Evolutionary conservation across 768 basidiomycete genomes (phyloP).

Genomic region (Collybia nuda): DNA sequence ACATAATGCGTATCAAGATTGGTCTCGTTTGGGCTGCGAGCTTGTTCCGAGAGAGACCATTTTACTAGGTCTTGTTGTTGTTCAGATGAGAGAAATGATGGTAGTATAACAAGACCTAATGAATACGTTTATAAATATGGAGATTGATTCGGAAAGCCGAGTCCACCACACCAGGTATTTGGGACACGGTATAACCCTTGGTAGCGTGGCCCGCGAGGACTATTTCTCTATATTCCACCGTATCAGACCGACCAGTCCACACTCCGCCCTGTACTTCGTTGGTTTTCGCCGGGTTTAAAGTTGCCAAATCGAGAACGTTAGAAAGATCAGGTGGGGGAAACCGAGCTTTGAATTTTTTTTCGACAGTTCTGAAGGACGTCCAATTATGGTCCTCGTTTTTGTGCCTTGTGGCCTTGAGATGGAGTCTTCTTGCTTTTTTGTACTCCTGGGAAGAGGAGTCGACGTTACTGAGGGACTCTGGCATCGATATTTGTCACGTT

Average conservation of each 20-base stretch:
- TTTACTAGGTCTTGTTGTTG: constrained; percentile 69
- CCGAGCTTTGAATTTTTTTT: constrained; percentile 78
- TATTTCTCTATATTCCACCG: constrained; percentile 32
- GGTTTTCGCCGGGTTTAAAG: constrained; percentile 35
- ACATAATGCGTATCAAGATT: constrained; percentile 87
- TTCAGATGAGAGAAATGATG: constrained; percentile 60
- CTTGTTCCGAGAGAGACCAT: constrained; percentile 77
- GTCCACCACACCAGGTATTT: constrained; percentile 52
- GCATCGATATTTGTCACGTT: constrained; percentile 20
- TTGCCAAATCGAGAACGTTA: constrained; percentile 65
- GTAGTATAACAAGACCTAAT: constrained; percentile 83
- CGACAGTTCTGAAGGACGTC: constrained; percentile 75
- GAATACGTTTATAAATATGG: constrained; percentile 13
- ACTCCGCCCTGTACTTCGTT: constrained; percentile 42
- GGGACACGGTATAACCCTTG: constrained; percentile 48
- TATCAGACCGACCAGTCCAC: constrained; percentile 46
- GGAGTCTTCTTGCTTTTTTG: constrained; percentile 58
- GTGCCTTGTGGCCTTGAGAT: constrained; percentile 60
- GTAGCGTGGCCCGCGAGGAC: constrained; percentile 17
- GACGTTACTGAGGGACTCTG: constrained; percentile 1
- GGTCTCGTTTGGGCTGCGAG: constrained; percentile 79
- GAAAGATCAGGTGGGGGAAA: constrained; percentile 79
- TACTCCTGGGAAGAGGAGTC: constrained; percentile 36
- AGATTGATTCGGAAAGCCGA: constrained; percentile 1
- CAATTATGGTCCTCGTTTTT: constrained; percentile 52